Conservation (phyloP, 2,329 filamentous ascomycete genomes). For the Gyromitra esculenta region DNA sequence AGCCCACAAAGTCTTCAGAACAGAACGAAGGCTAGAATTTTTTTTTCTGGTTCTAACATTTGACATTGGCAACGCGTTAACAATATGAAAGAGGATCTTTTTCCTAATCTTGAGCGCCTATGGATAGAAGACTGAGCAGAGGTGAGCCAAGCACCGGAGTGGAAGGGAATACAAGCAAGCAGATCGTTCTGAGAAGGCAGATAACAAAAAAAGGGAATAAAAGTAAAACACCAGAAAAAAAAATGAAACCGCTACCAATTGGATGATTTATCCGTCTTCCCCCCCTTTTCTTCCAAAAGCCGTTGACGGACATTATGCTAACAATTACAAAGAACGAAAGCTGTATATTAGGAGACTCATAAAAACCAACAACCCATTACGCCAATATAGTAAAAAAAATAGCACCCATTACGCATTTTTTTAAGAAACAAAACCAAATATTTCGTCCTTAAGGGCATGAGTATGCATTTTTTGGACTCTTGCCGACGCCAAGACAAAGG, state of each 20-base stretch:
- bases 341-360: conserved; percentile 22
- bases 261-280: background rate
- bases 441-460: conserved; percentile 4
- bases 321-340: conserved; percentile 31
- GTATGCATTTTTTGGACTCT: conserved; percentile 9
- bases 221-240: background rate
- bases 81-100: background rate
- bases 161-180: background rate
- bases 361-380: conserved; percentile 23
- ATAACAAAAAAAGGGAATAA: conserved; percentile 8
- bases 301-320: conserved; percentile 31
- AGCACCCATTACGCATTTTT: conserved; percentile 2
- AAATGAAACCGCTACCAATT: conserved; percentile 16
- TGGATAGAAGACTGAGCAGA: background rate
- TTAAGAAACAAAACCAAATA: background rate
- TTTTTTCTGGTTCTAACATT: background rate
- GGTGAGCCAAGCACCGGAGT: background rate
- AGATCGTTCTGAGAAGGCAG: background rate
- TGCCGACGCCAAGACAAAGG: conserved; percentile 2
- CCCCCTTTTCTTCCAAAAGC: background rate
- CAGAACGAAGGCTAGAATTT: background rate
- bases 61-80: background rate
- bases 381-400: conserved; percentile 8
- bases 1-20: background rate
- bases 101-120: background rate